These are phyloP conservation scores for Globisporangium mamillatum DNA, from an alignment of 352 stramenopile genomes.

Conservation along the genomic window DNA sequence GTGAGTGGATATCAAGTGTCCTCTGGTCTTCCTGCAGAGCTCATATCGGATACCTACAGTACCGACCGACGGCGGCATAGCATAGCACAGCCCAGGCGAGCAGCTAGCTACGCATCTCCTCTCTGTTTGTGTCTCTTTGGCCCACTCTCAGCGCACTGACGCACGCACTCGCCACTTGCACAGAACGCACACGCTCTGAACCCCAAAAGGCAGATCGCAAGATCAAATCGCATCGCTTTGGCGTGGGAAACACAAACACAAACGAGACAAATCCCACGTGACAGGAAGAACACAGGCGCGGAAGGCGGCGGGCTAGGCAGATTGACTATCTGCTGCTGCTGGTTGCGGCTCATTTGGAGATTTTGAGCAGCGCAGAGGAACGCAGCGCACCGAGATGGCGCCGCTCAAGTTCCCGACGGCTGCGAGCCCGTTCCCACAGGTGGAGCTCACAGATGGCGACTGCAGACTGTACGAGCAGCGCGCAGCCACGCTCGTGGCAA, in stretches of 20 bases:
- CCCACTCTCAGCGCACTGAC: not conserved
- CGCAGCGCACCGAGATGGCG: constrained; percentile 5
- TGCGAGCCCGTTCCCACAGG: constrained; percentile 22
- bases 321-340: not conserved
- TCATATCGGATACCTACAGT: not conserved
- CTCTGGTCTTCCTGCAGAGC: not conserved
- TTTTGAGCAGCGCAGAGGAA: not conserved
- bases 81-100: not conserved
- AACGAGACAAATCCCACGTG: not conserved
- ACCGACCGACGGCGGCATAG: not conserved
- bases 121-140: not conserved
- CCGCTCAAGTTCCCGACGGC: constrained; percentile 26
- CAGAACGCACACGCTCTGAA: constrained; percentile 1
- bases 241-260: not conserved
- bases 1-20: not conserved
- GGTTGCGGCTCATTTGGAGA: not conserved
- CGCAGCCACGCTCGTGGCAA: constrained; percentile 25
- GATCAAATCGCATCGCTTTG: not conserved
- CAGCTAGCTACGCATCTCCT: not conserved
- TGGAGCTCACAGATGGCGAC: constrained; percentile 28
- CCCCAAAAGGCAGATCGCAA: not conserved
- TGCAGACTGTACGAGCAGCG: constrained; percentile 31
- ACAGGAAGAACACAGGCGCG: not conserved
- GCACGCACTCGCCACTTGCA: not conserved
- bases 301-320: too few relatives aligned